phyloP scores from a whole-genome alignment of 805 yeast genomes.

The Metschnikowia continentalis region DNA sequence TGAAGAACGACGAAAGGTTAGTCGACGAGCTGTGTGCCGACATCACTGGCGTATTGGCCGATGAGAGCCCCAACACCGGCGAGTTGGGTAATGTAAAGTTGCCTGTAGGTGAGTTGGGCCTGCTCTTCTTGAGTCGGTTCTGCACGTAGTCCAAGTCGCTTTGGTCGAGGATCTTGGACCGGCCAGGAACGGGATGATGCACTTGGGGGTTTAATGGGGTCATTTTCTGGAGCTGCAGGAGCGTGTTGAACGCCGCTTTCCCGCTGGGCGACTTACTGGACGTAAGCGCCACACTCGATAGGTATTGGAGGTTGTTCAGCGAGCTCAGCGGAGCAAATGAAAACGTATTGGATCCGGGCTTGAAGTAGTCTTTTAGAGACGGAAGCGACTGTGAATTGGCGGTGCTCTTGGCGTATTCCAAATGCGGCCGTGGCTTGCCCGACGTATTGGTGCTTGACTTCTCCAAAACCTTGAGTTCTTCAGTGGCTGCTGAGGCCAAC shows the following conservation, averaged over 20 bases:
- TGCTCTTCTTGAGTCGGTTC: conserved; percentile 41
- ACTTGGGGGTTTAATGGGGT: conserved; percentile 35
- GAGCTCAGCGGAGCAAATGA: conserved; percentile 14
- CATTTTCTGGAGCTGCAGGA: conserved; percentile 57
- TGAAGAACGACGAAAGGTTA: conserved; percentile 34
- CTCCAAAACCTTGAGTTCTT: conserved; percentile 45
- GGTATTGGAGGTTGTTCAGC: conserved; percentile 28
- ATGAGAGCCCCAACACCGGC: conserved; percentile 38
- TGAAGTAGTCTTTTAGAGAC: conserved; percentile 47
- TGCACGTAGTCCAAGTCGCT: conserved; percentile 47
- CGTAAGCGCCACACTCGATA: conserved; percentile 37
- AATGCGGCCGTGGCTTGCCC: background rate
- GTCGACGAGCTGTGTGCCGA: conserved; percentile 41
- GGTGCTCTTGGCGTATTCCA: conserved; percentile 8
- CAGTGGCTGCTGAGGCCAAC: conserved; percentile 52
- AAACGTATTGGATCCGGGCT: conserved; percentile 4
- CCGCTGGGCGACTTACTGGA: conserved; percentile 21
- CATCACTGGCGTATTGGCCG: conserved; percentile 38
- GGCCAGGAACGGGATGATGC: conserved; percentile 17
- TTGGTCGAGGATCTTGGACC: conserved; percentile 31
- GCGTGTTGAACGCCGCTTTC: conserved; percentile 29
- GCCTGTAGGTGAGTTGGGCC: conserved; percentile 46
- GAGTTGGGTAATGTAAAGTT: conserved; percentile 42
- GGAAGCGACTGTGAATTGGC: conserved; percentile 49
- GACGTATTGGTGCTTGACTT: conserved; percentile 13